Conservation (phyloP, 192 early-diverging fungal species). For the Linnemannia elongata region DNA sequence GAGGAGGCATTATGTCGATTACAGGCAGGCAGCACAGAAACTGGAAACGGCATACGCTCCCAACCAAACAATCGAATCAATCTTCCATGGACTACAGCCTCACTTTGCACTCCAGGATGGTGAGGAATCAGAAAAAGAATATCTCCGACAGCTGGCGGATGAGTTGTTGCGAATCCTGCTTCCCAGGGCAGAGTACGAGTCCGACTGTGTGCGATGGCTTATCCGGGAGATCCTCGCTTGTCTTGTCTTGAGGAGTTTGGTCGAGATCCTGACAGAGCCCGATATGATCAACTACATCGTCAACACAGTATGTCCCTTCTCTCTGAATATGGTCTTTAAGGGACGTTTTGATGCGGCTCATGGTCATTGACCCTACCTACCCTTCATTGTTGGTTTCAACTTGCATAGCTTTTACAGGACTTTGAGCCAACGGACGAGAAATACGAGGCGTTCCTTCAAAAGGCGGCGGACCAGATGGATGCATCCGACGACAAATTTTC, state of each 20-base stretch:
- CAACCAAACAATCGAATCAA: slow-evolving; percentile 49
- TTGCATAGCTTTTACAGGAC: slow-evolving; percentile 24
- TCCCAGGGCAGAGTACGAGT: slow-evolving; percentile 54
- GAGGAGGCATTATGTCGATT: slow-evolving; percentile 61
- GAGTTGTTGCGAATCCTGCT: slow-evolving; percentile 56
- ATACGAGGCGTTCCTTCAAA: slow-evolving; percentile 47
- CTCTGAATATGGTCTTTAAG: background rate
- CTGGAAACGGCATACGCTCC: slow-evolving; percentile 58
- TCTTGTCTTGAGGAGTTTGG: slow-evolving; percentile 57
- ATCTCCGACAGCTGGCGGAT: slow-evolving; percentile 59
- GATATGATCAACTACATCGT: slow-evolving; percentile 67
- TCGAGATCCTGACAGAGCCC: slow-evolving; percentile 62
- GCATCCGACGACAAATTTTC: slow-evolving; percentile 26
- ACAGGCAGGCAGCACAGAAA: slow-evolving; percentile 57
- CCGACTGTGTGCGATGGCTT: slow-evolving; percentile 62
- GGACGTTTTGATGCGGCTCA: too few species aligned
- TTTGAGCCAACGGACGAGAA: slow-evolving; percentile 49
- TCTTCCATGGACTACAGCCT: slow-evolving; percentile 68
- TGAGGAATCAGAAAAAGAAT: slow-evolving; percentile 62
- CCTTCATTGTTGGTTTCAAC: background rate
- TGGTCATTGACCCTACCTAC: background rate
- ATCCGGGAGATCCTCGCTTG: slow-evolving; percentile 62
- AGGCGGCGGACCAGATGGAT: slow-evolving; percentile 44
- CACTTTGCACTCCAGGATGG: slow-evolving; percentile 61
- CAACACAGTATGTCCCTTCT: slow-evolving; percentile 58